Base-by-base conservation (phyloP, 2,329 filamentous ascomycete genomes). In the Fusarium sp. region DNA sequence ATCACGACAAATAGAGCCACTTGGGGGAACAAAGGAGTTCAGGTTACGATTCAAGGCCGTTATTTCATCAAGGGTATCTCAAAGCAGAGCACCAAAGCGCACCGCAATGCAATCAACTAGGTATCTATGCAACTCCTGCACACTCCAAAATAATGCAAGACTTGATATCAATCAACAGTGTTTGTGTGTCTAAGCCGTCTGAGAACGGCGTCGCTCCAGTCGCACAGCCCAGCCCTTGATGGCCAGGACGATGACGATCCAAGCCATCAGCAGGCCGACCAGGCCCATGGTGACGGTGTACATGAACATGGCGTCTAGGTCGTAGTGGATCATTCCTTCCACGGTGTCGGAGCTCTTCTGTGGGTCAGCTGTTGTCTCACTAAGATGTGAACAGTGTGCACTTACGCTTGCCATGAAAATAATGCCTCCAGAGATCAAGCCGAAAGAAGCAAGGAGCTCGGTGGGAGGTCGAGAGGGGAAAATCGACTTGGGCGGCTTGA, bases 321-420 rank as follows among this genome's bases (percentile, higher is more conserved):
- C 83, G 79, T 95, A 92, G 66, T 89, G 88, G 69, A 95, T 92
- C 85, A 98, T 94, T n/a, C 91, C 90, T 11, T 87, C 82, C 29
- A 98, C 89, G 0, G 93, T 93, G 79, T 97, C 94, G 65, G 90
- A 89, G 71, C 93, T 93, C 91, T 93, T 70, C 57, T 47, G 27
- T 8, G 11, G 29, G 58, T 74, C 37, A 77, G 64, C 6, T 18
- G 31, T 29, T 67, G 82, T 72, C 81, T 75, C 66, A 37, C 7
- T 16, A 20, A 6, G 10, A 10, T 13, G 8, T 9, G n/a, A 18
- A 27, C 16, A 57, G n/a, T 16, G 57, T 35, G 11, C 16, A 90
- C 92, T 87, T 85, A 93, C 92, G 81, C 94, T 97, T 70, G 93
- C 88, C 93, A 98, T 98, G 84, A 98, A 98, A 64, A 98, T 92